Percentiles rank a stretch among this genome's conserved stretches.
These are phyloP conservation scores for Termitomyces eurrhizus DNA, from an alignment of 768 basidiomycete species.

Conservation along the genomic window DNA sequence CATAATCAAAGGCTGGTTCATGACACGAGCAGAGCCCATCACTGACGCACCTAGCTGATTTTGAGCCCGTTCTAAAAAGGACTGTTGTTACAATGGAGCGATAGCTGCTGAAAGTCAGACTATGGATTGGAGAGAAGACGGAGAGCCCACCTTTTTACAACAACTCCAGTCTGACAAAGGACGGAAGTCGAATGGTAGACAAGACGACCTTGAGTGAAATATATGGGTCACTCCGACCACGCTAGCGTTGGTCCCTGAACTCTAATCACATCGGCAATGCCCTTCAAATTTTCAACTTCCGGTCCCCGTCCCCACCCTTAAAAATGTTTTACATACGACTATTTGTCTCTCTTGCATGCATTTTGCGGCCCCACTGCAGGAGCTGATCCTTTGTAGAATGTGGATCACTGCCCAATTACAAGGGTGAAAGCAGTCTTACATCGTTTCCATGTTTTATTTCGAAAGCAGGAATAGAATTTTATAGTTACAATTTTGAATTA, in stretches of 20 bases:
- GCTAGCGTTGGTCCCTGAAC: constrained; percentile 43
- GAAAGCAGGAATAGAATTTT: neutral
- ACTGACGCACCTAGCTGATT: constrained; percentile 61
- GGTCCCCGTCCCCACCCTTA: constrained; percentile 32
- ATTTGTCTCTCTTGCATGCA: neutral
- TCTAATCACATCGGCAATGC: constrained; percentile 41
- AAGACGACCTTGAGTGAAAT: constrained; percentile 30
- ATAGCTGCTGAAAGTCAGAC: constrained; percentile 28
- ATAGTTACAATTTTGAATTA: neutral
- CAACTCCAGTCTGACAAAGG: constrained; percentile 29
- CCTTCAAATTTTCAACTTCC: constrained; percentile 50
- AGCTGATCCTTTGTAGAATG: constrained; percentile 1
- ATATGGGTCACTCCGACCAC: constrained; percentile 41
- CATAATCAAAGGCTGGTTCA: constrained; percentile 20
- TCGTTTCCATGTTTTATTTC: neutral
- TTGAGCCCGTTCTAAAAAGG: constrained; percentile 70
- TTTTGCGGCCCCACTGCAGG: neutral
- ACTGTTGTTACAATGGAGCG: constrained; percentile 80
- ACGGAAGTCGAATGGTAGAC: constrained; percentile 30
- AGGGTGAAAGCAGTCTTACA: neutral
- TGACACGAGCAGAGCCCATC: constrained; percentile 21
- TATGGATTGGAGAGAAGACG: constrained; percentile 16
- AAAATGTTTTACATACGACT: constrained; percentile 25
- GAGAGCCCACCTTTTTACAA: constrained; percentile 43
- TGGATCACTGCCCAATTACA: neutral